These are phyloP conservation scores for Trichosporon asahii DNA, from an alignment of 1,284 basidiomycete genomes.

Conservation along the genomic window DNA sequence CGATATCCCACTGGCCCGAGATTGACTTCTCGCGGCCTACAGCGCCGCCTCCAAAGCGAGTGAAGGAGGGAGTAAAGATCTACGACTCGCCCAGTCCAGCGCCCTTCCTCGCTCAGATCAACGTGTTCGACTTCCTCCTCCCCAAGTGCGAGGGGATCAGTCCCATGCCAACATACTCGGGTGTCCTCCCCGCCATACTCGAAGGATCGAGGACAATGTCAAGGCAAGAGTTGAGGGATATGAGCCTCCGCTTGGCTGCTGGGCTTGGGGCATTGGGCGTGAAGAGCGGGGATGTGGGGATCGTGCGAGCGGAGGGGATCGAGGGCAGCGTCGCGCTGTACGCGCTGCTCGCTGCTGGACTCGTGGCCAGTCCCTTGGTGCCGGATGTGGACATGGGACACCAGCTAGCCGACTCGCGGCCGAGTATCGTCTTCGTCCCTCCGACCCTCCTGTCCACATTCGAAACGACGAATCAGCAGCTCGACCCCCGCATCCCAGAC, in stretches of 20 bases:
- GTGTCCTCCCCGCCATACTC: background rate
- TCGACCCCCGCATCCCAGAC: constrained; percentile 20
- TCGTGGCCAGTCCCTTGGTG: constrained; percentile 40
- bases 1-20: background rate
- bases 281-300: background rate
- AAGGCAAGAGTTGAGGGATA: background rate
- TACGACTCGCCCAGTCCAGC: background rate
- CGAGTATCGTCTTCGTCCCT: constrained; percentile 58
- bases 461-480: constrained; percentile 31
- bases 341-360: constrained; percentile 53
- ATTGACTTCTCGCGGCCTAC: background rate
- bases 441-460: constrained; percentile 53
- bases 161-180: background rate
- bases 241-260: background rate
- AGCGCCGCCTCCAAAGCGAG: background rate
- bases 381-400: constrained; percentile 32
- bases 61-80: background rate
- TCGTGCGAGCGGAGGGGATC: constrained; percentile 44
- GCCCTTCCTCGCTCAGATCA: background rate
- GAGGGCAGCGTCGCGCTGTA: constrained; percentile 62
- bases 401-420: constrained; percentile 56
- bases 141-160: background rate
- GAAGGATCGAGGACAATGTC: background rate
- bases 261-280: background rate
- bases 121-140: constrained; percentile 1